Conservation (phyloP, 495 filamentous ascomycete species). For the Aspergillus affinis region DNA sequence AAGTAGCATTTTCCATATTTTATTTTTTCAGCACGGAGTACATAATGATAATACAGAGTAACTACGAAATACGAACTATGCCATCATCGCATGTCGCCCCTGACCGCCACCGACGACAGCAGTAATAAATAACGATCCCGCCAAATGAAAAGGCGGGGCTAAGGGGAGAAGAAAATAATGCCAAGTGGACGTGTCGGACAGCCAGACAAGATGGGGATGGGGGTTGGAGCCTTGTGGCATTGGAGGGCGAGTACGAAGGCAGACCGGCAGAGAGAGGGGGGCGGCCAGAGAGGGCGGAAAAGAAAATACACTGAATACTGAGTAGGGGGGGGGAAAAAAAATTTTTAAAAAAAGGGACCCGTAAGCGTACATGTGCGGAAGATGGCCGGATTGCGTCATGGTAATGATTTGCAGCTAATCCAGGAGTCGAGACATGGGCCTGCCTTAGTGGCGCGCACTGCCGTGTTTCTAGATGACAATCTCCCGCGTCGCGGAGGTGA, state of each 20-base stretch:
- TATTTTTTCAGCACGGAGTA: too few relatives aligned
- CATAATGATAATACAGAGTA: too few relatives aligned
- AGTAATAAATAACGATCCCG: too few relatives aligned
- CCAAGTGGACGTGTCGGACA: not conserved
- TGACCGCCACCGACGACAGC: not conserved
- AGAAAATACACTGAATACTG: constrained; percentile 9
- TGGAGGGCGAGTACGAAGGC: too few relatives aligned
- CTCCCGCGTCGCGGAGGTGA: constrained; percentile 23
- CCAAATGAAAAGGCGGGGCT: not conserved
- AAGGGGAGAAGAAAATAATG: not conserved
- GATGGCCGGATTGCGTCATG: constrained; percentile 25
- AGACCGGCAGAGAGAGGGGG: not conserved
- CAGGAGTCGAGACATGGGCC: constrained; percentile 27
- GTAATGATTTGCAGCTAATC: constrained; percentile 29
- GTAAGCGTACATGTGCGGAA: constrained; percentile 8
- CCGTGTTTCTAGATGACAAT: constrained; percentile 28
- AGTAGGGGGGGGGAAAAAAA: too few relatives aligned
- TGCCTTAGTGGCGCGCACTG: constrained; percentile 26
- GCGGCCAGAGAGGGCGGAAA: constrained; percentile 3
- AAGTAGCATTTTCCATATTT: too few relatives aligned
- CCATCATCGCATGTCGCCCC: not conserved
- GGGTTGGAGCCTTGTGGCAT: too few relatives aligned
- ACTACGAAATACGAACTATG: not conserved
- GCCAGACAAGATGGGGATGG: too few relatives aligned
- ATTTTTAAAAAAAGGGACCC: constrained; percentile 12